Evolutionary conservation across 768 basidiomycete genomes (phyloP).

Genomic region (Terana coerulea): DNA sequence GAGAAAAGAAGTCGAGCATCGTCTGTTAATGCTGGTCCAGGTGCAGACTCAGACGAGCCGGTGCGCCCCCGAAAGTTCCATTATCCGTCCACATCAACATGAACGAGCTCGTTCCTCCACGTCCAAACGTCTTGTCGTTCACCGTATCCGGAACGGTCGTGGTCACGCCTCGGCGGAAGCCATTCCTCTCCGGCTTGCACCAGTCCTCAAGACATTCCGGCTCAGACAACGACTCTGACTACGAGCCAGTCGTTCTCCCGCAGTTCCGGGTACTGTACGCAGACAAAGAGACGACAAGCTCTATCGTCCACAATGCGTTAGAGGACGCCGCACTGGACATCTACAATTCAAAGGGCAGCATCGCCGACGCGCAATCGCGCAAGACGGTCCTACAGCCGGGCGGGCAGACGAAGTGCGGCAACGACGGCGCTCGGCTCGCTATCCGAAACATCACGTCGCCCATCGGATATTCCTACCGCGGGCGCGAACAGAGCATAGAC

Average conservation of each 20-base stretch:
- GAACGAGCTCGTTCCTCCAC: conserved; percentile 66
- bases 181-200: conserved; percentile 14
- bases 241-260: conserved; percentile 58
- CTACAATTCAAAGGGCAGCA: conserved; percentile 53
- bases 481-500: conserved; percentile 16
- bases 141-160: conserved; percentile 63
- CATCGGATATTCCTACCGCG: conserved; percentile 6
- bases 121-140: conserved; percentile 64
- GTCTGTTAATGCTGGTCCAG: conserved; percentile 27
- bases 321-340: conserved; percentile 55
- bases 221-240: conserved; percentile 27
- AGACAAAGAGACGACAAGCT: conserved; percentile 56
- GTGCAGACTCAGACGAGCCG: conserved; percentile 18
- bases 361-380: conserved; percentile 56
- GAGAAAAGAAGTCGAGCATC: conserved; percentile 36
- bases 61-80: conserved; percentile 49
- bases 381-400: conserved; percentile 62
- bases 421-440: conserved; percentile 56
- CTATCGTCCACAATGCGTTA: conserved; percentile 57
- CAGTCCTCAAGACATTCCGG: conserved; percentile 17
- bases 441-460: conserved; percentile 39
- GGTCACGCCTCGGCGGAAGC: conserved; percentile 43
- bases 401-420: conserved; percentile 55
- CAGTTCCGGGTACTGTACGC: conserved; percentile 66
- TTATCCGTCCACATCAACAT: conserved; percentile 78